Evolutionary conservation across 1,139 yeast species (phyloP), one percentile per base, ranked within the genome.

Genomic region (Saccharomyces hybrid): DNA sequence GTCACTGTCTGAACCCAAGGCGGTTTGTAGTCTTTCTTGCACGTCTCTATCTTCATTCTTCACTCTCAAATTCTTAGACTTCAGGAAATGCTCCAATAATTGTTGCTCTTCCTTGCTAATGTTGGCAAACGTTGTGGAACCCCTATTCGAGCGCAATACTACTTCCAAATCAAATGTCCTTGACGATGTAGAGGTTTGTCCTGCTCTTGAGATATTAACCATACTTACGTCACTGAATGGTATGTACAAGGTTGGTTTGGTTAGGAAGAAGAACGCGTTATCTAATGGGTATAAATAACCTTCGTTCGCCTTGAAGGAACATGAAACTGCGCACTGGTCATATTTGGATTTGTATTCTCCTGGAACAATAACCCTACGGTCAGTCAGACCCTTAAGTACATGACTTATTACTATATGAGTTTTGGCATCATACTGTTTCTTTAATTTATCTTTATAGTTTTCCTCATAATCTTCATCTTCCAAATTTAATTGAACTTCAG

Each of bases 161-260:
- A 93, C 82, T 63, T 93, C 95, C 73, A 93, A 76, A 71, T 95
- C 99, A 71, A 95, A 95, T 0, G 99, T 93, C 68, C 96, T 83
- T 41, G 90, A 84, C 1, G 95, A 85, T 1, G 88, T 77, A 1
- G 86, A 82, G 1, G 90, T 83, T 49, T 85, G 82, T 13, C 96
- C 96, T 5, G 95, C 88, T 71, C 99, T 84, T 2, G 96, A 87
- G 75, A 95, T 86, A 31, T 88, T 83, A 38, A 93, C 83, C 49
- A 76, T 79, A 53, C 84, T 77, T 50, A 93, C 82, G 64, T 93
- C 98, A 0, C 86, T 76, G 69, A 83, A 86, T 53, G 98, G 96
- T 60, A 93, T 88, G 70, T 88, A 88, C 48, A 93, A 82, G 0
- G 98, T 90, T 51, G 99, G 97, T 70, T 95, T 95, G 32, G 97